phyloP scores from a whole-genome alignment of 2,329 filamentous ascomycete genomes.

The Xenosphaeropsis pyriputrescens region DNA sequence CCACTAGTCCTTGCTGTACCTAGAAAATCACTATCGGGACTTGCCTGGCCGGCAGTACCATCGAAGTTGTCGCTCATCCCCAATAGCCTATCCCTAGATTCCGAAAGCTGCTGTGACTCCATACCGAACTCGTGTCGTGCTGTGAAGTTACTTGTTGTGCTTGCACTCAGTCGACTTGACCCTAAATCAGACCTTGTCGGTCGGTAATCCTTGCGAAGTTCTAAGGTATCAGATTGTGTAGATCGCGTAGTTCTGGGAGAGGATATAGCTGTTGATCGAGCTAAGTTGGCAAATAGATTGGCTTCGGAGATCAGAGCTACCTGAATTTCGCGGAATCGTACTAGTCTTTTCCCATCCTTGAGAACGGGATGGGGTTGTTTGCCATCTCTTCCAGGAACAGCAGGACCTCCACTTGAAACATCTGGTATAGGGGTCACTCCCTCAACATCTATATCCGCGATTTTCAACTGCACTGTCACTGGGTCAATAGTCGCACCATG shows the following conservation, averaged over 20 bases:
- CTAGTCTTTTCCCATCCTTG: conserved; percentile 50
- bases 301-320: conserved; percentile 54
- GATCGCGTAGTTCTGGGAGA: conserved; percentile 39
- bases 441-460: conserved; percentile 52
- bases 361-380: conserved; percentile 8
- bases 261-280: conserved; percentile 39
- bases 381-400: conserved; percentile 8
- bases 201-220: no score
- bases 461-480: conserved; percentile 48
- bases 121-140: no score
- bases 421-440: conserved; percentile 34
- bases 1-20: no score
- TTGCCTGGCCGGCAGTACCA: no score
- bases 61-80: no score
- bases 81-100: no score
- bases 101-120: no score
- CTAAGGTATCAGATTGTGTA: conserved; percentile 15
- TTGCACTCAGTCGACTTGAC: no score
- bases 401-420: background rate
- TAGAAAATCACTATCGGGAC: no score
- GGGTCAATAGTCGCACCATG: conserved; percentile 31
- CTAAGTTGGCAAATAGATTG: conserved; percentile 45
- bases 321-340: conserved; percentile 47
- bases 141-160: no score
- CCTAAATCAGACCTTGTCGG: no score